These are phyloP conservation scores for Pythium brassicae DNA, from an alignment of 352 stramenopile genomes.

Conservation along the genomic window DNA sequence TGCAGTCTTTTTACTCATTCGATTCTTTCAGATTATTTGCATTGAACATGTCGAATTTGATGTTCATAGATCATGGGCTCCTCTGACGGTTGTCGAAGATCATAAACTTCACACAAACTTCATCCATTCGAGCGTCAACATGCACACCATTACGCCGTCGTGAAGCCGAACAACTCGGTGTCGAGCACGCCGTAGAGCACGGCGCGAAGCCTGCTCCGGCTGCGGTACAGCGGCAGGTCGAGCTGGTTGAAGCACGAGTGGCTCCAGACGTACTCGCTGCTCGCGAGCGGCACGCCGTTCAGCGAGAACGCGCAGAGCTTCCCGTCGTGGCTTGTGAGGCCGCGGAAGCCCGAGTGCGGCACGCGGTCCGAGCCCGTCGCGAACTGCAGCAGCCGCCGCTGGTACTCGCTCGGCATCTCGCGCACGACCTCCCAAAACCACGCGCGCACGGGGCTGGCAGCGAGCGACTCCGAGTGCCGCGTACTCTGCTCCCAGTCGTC, in stretches of 20 bases:
- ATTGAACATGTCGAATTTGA: too few species aligned
- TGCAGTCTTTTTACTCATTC: too few species aligned
- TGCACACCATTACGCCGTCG: too few species aligned
- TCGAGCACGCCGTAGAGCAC: slow-evolving; percentile 62
- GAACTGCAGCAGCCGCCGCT: slow-evolving; percentile 71
- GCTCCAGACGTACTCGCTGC: slow-evolving; percentile 64
- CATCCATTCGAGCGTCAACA: too few species aligned
- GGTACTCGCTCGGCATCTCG: slow-evolving; percentile 78
- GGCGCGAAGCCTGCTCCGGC: slow-evolving; percentile 73
- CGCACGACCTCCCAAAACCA: slow-evolving; percentile 86
- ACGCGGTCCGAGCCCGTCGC: slow-evolving; percentile 77
- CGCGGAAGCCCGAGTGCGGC: slow-evolving; percentile 63
- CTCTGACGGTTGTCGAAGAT: too few species aligned
- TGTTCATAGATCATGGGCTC: too few species aligned
- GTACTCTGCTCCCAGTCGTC: slow-evolving; percentile 92
- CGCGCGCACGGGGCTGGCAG: slow-evolving; percentile 24
- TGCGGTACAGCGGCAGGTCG: slow-evolving; percentile 91
- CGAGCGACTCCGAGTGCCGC: slow-evolving; percentile 29
- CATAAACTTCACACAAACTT: too few species aligned
- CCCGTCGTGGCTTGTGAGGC: slow-evolving; percentile 79
- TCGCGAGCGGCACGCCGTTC: slow-evolving; percentile 36
- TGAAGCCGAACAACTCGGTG: slow-evolving; percentile 68
- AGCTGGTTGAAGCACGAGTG: slow-evolving; percentile 87
- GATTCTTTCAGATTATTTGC: too few species aligned
- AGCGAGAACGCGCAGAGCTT: slow-evolving; percentile 73